Percentiles rank a stretch among this genome's conserved stretches.
phyloP scores from a whole-genome alignment of 2,329 filamentous ascomycete species.

The Sclerotinia nivalis region DNA sequence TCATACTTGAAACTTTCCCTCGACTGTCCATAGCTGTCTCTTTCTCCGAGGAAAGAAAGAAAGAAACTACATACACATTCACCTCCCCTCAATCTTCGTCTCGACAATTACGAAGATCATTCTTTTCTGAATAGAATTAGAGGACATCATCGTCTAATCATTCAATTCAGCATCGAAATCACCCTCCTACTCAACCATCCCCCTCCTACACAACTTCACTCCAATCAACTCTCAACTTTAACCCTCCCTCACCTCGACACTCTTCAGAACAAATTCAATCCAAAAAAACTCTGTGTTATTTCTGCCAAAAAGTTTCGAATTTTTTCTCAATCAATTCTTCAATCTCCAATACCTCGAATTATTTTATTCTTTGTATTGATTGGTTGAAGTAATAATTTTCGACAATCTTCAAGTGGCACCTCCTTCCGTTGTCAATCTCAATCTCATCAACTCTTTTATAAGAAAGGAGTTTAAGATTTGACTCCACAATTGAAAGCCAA shows the following conservation, averaged over 20 bases:
- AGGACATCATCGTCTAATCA: background rate
- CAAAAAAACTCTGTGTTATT: slow-evolving; percentile 13
- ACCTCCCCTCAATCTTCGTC: slow-evolving; percentile 8
- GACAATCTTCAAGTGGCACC: slow-evolving; percentile 17
- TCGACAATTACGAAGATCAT: slow-evolving; percentile 15
- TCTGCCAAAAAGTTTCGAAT: background rate
- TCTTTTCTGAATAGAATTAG: slow-evolving; percentile 11
- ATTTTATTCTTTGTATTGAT: slow-evolving; percentile 11
- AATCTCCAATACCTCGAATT: background rate
- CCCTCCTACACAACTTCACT: background rate
- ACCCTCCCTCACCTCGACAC: slow-evolving; percentile 1
- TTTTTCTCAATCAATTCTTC: background rate
- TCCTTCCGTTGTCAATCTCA: slow-evolving; percentile 14
- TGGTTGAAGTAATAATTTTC: slow-evolving; percentile 12
- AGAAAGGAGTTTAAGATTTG: slow-evolving; percentile 25
- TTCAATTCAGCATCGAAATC: slow-evolving; percentile 16
- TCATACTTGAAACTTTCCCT: slow-evolving; percentile 29
- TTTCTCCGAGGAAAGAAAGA: slow-evolving; percentile 27
- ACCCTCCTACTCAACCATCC: background rate
- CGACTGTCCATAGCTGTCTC: slow-evolving; percentile 38
- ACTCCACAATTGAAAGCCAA: slow-evolving; percentile 23
- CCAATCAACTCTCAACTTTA: background rate
- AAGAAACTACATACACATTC: slow-evolving; percentile 20
- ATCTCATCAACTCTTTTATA: slow-evolving; percentile 10
- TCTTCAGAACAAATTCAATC: slow-evolving; percentile 14